A percentile compares a stretch with the other conserved stretches of the same genome.
phyloP scores from a whole-genome alignment of 2,329 filamentous ascomycete species.

The Xylaria sp. region DNA sequence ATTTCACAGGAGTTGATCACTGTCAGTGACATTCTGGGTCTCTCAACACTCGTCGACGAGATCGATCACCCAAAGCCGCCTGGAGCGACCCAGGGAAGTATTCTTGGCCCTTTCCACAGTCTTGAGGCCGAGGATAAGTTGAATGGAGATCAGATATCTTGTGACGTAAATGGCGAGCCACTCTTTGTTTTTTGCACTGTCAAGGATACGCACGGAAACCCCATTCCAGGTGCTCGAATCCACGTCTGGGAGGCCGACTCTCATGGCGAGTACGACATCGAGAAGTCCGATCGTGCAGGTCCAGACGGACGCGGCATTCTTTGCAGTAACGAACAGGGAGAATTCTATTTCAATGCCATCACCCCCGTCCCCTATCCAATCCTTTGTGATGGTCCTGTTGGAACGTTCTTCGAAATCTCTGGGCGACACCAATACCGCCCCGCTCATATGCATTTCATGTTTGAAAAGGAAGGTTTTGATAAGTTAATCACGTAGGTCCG shows the following conservation, averaged over 20 bases:
- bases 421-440: background rate
- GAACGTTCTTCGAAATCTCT: background rate
- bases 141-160: background rate
- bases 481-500: conserved; percentile 1
- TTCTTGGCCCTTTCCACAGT: background rate
- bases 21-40: background rate
- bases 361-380: background rate
- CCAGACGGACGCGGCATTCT: background rate
- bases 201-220: background rate
- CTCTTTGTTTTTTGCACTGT: background rate
- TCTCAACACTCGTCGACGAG: background rate
- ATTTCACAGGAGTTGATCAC: background rate
- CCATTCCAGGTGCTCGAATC: background rate
- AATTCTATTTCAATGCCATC: background rate
- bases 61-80: conserved; percentile 2
- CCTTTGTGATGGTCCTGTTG: background rate
- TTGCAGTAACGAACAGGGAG: background rate
- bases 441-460: conserved; percentile 3
- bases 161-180: background rate
- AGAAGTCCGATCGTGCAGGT: background rate
- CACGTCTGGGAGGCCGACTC: background rate
- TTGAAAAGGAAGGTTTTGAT: conserved; percentile 1
- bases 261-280: background rate
- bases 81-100: background rate
- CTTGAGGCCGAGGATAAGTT: background rate